Evolutionary conservation across 176 grass and related monocot genomes (phyloP).

Genomic region (Hsuehochloa calcarea): DNA sequence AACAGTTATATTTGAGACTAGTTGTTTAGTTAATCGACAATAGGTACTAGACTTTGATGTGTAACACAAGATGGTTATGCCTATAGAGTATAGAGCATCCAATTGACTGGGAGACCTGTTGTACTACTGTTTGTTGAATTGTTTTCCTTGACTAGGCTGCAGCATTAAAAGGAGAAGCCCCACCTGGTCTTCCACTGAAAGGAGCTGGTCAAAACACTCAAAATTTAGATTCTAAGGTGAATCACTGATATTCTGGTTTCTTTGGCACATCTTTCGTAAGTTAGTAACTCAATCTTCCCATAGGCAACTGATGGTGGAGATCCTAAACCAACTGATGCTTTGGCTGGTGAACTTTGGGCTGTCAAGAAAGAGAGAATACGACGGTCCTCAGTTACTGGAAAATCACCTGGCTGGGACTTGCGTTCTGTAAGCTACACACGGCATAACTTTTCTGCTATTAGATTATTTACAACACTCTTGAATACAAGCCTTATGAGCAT

Average conservation of each 20-base stretch:
- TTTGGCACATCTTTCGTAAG: constrained; percentile 11
- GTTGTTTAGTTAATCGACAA: background rate
- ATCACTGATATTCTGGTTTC: constrained; percentile 18
- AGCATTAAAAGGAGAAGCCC: constrained; percentile 81
- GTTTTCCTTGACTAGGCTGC: constrained; percentile 65
- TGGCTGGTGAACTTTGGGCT: constrained; percentile 96
- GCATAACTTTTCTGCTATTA: background rate
- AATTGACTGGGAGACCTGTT: background rate
- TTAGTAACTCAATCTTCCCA: constrained; percentile 30
- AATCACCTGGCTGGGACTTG: constrained; percentile 94
- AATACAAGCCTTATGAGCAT: background rate
- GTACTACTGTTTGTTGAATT: constrained; percentile 28
- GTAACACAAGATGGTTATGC: constrained; percentile 19
- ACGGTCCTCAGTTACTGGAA: constrained; percentile 66
- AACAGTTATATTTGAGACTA: background rate
- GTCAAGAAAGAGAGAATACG: constrained; percentile 88
- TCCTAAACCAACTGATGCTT: constrained; percentile 90
- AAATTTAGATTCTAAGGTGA: constrained; percentile 63
- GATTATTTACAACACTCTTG: background rate
- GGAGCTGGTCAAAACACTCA: constrained; percentile 71
- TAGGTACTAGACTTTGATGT: background rate
- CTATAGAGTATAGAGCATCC: background rate
- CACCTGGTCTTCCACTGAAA: constrained; percentile 86
- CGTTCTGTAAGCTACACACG: constrained; percentile 69
- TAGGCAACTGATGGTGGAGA: constrained; percentile 56